These are phyloP conservation scores for Beauveria caledonica DNA, from an alignment of 2,329 filamentous ascomycete genomes.

Conservation along the genomic window DNA sequence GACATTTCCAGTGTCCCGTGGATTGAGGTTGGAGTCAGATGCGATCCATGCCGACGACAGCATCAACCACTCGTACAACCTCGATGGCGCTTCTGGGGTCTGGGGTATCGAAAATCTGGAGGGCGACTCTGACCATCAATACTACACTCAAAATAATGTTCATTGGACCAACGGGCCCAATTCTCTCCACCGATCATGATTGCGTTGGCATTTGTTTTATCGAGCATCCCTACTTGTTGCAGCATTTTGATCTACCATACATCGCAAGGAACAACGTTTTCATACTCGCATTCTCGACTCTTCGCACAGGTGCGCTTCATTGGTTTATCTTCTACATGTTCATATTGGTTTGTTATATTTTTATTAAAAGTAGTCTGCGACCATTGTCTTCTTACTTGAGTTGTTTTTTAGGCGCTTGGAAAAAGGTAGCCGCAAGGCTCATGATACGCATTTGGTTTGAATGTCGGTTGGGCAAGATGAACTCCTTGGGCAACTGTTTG, in stretches of 20 bases:
- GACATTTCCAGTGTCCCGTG: conserved; percentile 15
- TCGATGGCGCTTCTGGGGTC: neutral
- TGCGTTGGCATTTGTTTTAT: neutral
- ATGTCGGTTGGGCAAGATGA: neutral
- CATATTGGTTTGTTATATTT: neutral
- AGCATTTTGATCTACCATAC: no score
- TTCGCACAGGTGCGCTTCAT: neutral
- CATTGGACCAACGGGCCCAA: neutral
- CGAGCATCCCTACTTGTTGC: neutral
- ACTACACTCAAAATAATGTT: neutral
- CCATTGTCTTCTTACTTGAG: neutral
- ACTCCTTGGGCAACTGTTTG: neutral
- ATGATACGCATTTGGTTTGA: neutral
- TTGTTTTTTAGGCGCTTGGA: neutral
- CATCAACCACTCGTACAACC: neutral
- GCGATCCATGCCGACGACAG: neutral
- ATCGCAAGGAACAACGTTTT: no score
- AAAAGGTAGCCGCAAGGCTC: conserved; percentile 5
- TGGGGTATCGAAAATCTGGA: neutral
- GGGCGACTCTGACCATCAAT: conserved; percentile 2
- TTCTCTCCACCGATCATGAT: neutral
- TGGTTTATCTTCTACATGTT: neutral
- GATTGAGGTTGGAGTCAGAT: conserved; percentile 15
- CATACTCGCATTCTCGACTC: neutral
- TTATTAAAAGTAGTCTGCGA: neutral